Evolutionary conservation across 306 rosid species (phyloP), one percentile per base, ranked within the genome.

Genomic region (Cicer cuneatum): DNA sequence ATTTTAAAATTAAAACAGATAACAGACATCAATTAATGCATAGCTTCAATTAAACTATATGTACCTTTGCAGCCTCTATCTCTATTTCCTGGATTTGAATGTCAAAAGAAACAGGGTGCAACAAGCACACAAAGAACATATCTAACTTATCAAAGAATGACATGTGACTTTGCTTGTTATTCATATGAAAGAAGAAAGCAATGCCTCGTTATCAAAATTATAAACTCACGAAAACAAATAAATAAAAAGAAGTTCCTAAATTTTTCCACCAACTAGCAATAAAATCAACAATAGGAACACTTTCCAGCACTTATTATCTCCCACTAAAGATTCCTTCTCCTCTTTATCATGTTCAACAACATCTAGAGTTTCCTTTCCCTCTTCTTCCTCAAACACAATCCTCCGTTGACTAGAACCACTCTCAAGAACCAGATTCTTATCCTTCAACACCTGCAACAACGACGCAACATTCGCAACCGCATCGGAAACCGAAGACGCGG

Each of bases 141-240:
- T 89, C 90, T 5, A 96, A 91, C 86, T 94, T 94, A 73, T 86
- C 93, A 86, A 85, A 91, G 79, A 94, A 90, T 38, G 86, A 45
- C 83, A 86, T 76, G 79, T 86, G 95, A 62, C 83, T 87, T 76
- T 91, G 90, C 57, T 97, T 94, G 93, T 72, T 24, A 78, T 69
- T 61, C 29, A 47, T 51, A 51, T 66, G 40, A 80, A 66, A 29
- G 19, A 76, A 60, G 38, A 71, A 63, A 47, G 52, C 7, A 60
- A 62, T 69, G 10, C 35, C 7, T 10, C 24, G 57, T 73, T 67
- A 76, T 76, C 66, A 21, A 67, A 57, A 66, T 54, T 66, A 52
- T 53, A 39, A 49, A 38, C 19, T 76, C 14, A 19, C 7, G 21
- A 54, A 16, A 47, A 11, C 6, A 51, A 1, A 14, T n/a, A n/a